Evolutionary conservation across 306 rosid species (phyloP).

Genomic region (Vigna radiata): DNA sequence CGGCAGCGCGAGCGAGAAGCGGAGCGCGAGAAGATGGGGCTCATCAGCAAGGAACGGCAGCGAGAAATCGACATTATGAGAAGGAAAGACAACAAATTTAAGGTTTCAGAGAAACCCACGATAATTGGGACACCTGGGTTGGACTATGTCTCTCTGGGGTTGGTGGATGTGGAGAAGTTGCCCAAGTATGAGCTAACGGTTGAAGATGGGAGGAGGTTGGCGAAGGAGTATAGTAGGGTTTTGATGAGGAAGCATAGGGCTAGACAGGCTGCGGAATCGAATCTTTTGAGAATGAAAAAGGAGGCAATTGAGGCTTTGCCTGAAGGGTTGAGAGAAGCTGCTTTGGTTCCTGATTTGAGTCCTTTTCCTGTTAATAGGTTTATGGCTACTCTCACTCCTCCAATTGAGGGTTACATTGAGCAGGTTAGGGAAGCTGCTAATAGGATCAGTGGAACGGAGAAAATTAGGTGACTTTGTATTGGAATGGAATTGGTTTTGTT

Average conservation of each 20-base stretch:
- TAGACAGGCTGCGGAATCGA: constrained; percentile 79
- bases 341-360: constrained; percentile 80
- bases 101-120: constrained; percentile 64
- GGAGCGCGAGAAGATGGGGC: constrained; percentile 76
- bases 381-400: constrained; percentile 93
- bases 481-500: not conserved
- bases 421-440: constrained; percentile 82
- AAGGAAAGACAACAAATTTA: constrained; percentile 50
- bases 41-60: constrained; percentile 81
- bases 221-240: constrained; percentile 91
- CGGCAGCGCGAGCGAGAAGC: constrained; percentile 68
- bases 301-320: constrained; percentile 94
- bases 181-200: constrained; percentile 73
- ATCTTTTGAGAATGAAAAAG: constrained; percentile 66
- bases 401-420: constrained; percentile 74
- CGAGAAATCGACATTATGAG: constrained; percentile 76
- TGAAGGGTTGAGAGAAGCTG: constrained; percentile 69
- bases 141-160: constrained; percentile 71
- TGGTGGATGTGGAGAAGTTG: constrained; percentile 81
- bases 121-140: constrained; percentile 77
- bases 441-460: constrained; percentile 71
- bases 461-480: constrained; percentile 54
- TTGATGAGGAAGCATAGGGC: constrained; percentile 83
- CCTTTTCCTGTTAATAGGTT: constrained; percentile 74
- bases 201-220: constrained; percentile 84